Conservation (phyloP, 2,329 filamentous ascomycete genomes). For the Orbilia brochopaga region DNA sequence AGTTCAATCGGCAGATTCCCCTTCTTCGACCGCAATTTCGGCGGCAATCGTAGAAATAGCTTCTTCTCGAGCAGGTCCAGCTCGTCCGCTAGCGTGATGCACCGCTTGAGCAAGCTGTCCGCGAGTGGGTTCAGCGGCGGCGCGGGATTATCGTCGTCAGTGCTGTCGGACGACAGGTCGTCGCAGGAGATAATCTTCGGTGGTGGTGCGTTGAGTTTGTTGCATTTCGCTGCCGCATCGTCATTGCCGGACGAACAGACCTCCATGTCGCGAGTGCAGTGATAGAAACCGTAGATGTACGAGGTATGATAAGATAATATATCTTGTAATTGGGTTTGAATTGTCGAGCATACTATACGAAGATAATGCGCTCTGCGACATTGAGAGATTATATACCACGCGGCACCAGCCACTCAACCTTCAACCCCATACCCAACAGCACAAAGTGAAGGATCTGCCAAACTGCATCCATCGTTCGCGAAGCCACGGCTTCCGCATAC, state of each 20-base stretch:
- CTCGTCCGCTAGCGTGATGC: slow-evolving; percentile 53
- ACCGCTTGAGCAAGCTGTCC: slow-evolving; percentile 56
- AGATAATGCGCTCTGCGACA: not conserved
- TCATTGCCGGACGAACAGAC: slow-evolving; percentile 11
- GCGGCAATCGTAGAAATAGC: slow-evolving; percentile 37
- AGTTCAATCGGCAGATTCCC: slow-evolving; percentile 62
- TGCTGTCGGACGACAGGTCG: slow-evolving; percentile 18
- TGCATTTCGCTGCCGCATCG: slow-evolving; percentile 18
- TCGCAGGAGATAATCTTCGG: slow-evolving; percentile 28
- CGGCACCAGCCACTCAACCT: not conserved
- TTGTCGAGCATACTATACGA: no score
- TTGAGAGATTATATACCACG: no score
- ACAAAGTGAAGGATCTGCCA: slow-evolving; percentile 50
- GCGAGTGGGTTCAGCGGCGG: slow-evolving; percentile 52
- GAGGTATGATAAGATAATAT: no score
- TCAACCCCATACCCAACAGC: no score
- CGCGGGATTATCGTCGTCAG: not conserved
- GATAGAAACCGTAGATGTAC: no score
- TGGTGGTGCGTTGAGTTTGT: slow-evolving; percentile 22
- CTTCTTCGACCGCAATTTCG: slow-evolving; percentile 57
- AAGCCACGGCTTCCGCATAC: not conserved
- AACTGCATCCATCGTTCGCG: slow-evolving; percentile 27
- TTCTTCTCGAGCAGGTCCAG: slow-evolving; percentile 53
- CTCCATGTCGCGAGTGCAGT: slow-evolving; percentile 16
- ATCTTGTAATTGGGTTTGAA: no score